phyloP scores from a whole-genome alignment of 257 asterid species.

The Fraxinus quadrangulata region DNA sequence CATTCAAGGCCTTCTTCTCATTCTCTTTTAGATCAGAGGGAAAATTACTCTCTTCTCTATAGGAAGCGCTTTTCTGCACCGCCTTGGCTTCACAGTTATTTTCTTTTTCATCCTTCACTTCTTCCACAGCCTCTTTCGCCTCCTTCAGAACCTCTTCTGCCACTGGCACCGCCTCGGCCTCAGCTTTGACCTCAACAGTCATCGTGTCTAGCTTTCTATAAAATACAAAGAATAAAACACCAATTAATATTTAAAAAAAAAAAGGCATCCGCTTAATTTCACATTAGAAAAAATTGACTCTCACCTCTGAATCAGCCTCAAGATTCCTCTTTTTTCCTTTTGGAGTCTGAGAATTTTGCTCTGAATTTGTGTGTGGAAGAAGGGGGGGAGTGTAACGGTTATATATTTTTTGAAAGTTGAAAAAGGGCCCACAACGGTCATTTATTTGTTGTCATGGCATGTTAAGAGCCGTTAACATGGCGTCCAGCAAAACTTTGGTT shows the following conservation, averaged over 20 bases:
- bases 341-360: not conserved
- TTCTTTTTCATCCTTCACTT: conserved; percentile 41
- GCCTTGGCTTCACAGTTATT: conserved; percentile 35
- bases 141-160: conserved; percentile 39
- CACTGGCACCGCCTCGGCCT: conserved; percentile 49
- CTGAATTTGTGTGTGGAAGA: not conserved
- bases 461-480: conserved; percentile 82
- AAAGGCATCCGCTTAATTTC: no score
- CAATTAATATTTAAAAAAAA: not conserved
- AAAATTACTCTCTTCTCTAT: conserved; percentile 78
- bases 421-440: conserved; percentile 72
- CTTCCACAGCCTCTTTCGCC: conserved; percentile 33
- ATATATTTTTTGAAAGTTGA: conserved; percentile 32
- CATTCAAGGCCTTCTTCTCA: conserved; percentile 66
- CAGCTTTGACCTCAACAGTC: conserved; percentile 65
- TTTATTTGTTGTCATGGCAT: conserved; percentile 48
- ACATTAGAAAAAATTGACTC: not conserved
- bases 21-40: conserved; percentile 64
- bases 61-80: conserved; percentile 69
- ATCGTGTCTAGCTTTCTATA: conserved; percentile 30
- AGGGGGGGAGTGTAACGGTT: conserved; percentile 33
- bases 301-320: not conserved
- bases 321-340: no score
- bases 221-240: not conserved
- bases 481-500: conserved; percentile 44